Base-by-base conservation (phyloP, 1,284 basidiomycete genomes). In the Kwoniella shivajii region DNA sequence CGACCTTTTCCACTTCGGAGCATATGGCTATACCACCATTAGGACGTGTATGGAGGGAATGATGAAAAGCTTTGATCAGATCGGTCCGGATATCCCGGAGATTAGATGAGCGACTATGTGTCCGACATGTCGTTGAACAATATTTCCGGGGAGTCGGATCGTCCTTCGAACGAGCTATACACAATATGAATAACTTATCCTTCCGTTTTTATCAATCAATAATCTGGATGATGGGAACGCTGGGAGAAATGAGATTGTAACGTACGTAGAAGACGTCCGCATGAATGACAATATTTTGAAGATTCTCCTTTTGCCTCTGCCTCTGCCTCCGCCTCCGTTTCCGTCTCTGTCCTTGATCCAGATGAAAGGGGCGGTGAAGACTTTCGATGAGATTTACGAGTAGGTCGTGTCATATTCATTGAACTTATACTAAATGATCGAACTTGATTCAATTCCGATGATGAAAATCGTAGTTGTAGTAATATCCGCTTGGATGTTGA, bases 81-180 rank as follows among this genome's bases (percentile, higher is more conserved):
- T 43, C 22, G 6, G 16, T 20, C 7, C 53, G 50, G 18, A 52
- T 45, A 7, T 16, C n/a, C 38, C 24, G 49, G 20, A 55, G 42
- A 22, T 36, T 29, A 9, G 50, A 36, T 14, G 52, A 46, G 31
- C 55, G 50, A 3, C 52, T 47, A 16, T 58, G 59, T 22, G 57
- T 42, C n/a, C 62, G 56, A 41, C 65, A 66, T 1, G 60, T 56
- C 2, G 50, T 31, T 13, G 65, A 66, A 42, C 65, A 66, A 47
- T 62, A 66, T 50, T 64, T 66, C 18, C 65, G 33, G 6, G 65
- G 56, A 26, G 65, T 66, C 0, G 58, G 50, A 42, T 50, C 54
- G 11, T 37, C 11, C 22, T 47, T 39, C n/a, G n/a, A n/a, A n/a
- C n/a, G n/a, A n/a, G n/a, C n/a, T n/a, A n/a, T n/a, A n/a, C n/a